Conservation (phyloP, 2,329 filamentous ascomycete genomes). For the Arachnomyces sp. region DNA sequence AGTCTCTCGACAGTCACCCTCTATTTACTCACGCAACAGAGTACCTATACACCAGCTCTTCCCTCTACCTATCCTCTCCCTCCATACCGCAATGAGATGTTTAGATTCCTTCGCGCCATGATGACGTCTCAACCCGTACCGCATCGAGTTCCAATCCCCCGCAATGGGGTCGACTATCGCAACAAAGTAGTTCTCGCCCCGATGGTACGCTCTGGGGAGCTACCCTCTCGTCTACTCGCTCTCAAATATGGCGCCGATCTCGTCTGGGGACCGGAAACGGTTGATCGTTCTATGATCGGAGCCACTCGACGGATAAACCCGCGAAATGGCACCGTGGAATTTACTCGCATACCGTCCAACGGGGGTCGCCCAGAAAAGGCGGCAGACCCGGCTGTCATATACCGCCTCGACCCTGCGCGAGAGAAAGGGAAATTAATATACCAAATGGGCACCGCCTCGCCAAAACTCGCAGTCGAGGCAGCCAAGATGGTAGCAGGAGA, state of each 20-base stretch:
- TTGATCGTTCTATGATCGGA: constrained; percentile 87
- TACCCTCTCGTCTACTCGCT: constrained; percentile 79
- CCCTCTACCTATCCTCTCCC: too few relatives aligned
- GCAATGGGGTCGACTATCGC: constrained; percentile 83
- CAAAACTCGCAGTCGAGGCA: constrained; percentile 72
- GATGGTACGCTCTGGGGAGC: constrained; percentile 96
- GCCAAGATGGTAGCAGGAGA: constrained; percentile 76
- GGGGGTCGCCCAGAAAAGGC: constrained; percentile 37
- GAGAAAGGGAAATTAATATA: constrained; percentile 75
- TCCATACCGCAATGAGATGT: constrained; percentile 28
- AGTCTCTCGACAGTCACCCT: neutral
- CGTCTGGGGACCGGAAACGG: constrained; percentile 95
- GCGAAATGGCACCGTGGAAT: constrained; percentile 72
- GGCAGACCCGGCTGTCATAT: constrained; percentile 62
- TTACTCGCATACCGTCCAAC: constrained; percentile 66
- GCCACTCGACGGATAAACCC: constrained; percentile 70
- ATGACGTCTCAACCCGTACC: constrained; percentile 47
- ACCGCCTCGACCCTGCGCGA: constrained; percentile 66
- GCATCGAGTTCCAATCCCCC: constrained; percentile 73
- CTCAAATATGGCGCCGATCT: constrained; percentile 93
- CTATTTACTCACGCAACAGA: constrained; percentile 5
- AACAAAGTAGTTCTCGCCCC: constrained; percentile 91
- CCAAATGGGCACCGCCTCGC: constrained; percentile 82
- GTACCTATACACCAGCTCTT: neutral
- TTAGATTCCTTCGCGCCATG: constrained; percentile 38